Base-by-base conservation (phyloP, 805 yeast genomes). In the Cyberlindnera euphorbiiphila region DNA sequence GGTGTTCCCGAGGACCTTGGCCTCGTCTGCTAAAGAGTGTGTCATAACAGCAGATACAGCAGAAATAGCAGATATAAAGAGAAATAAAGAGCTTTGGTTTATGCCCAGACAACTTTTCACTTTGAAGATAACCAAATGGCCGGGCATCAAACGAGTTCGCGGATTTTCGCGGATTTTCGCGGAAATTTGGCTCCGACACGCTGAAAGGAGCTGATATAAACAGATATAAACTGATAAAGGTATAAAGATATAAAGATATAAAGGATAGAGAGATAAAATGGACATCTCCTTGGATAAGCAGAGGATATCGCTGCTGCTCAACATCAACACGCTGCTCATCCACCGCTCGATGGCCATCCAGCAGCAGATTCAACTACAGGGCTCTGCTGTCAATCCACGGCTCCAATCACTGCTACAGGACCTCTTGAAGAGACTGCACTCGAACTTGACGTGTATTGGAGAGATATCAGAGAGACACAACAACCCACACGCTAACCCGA, bases 1-100 rank as follows among this genome's bases (percentile, higher is more conserved):
- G 2, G 64, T 69, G 53, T 91, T 91, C 9, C 98, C 98, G 46
- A 72, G 69, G 39, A 74, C 72, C 57, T 88, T 89, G 25, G 65
- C 62, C 42, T 63, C 65, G 6, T 72, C 51, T 1, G 88, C 81
- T 35, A 9, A 12, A 2, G 32, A 5, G 11, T 23, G 22, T 11
- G 27, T 32, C 33, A 32, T 32, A 8, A 11, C 6, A 24, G 11
- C 6, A 12, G 8, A 24, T 24, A 24, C 13, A 24, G 11, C 13
- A 11, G 11, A 8, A 12, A 24, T 24, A n/a, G n/a, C n/a, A n/a
- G n/a, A n/a, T n/a, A n/a, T n/a, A n/a, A n/a, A n/a, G n/a, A n/a
- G n/a, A n/a, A n/a, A n/a, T n/a, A n/a, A n/a, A n/a, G n/a, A n/a
- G n/a, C n/a, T n/a, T n/a, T n/a, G n/a, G n/a, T n/a, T n/a, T n/a